A percentile compares a stretch with the other conserved stretches of the same genome.
Evolutionary conservation across 176 grass and related monocot species (phyloP).

Genomic region (Bonia amplexicaulis): DNA sequence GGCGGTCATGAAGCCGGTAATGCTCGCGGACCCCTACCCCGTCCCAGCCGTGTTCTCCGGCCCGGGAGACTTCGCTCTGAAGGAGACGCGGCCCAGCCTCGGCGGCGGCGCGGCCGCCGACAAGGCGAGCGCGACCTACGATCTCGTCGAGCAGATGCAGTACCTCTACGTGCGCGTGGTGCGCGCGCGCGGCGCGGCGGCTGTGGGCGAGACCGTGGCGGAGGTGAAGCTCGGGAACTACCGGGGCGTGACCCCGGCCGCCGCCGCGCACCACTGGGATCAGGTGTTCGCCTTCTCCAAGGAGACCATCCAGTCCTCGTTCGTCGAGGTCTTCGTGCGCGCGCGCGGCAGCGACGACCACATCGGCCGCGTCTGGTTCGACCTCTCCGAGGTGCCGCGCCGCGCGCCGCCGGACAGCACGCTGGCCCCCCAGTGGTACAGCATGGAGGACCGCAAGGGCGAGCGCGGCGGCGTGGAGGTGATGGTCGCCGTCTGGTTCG

Average conservation of each 20-base stretch:
- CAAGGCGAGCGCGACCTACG: slow-evolving; percentile 77
- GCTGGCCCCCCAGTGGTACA: slow-evolving; percentile 87
- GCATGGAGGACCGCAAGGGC: slow-evolving; percentile 74
- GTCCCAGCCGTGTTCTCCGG: slow-evolving; percentile 28
- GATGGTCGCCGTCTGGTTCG: slow-evolving; percentile 79
- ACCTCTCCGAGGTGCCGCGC: slow-evolving; percentile 76
- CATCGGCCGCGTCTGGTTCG: slow-evolving; percentile 74
- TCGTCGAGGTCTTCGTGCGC: slow-evolving; percentile 64
- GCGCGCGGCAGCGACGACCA: slow-evolving; percentile 68
- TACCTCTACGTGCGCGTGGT: slow-evolving; percentile 91
- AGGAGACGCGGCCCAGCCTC: slow-evolving; percentile 73
- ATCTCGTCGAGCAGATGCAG: slow-evolving; percentile 89
- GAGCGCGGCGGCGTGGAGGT: slow-evolving; percentile 55
- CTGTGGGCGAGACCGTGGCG: slow-evolving; percentile 47
- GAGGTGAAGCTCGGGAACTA: slow-evolving; percentile 98
- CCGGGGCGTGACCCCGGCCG: slow-evolving; percentile 59
- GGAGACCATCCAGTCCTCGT: slow-evolving; percentile 81
- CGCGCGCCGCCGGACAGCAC: slow-evolving; percentile 83
- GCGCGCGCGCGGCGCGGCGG: slow-evolving; percentile 52
- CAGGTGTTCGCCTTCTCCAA: slow-evolving; percentile 90
- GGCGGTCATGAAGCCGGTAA: slow-evolving; percentile 28
- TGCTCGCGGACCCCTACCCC: slow-evolving; percentile 60
- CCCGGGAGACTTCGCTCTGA: slow-evolving; percentile 57
- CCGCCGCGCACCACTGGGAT: slow-evolving; percentile 51
- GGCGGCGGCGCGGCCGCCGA: slow-evolving; percentile 47